Evolutionary conservation across 495 filamentous ascomycete genomes (phyloP).

Genomic region (Podospora comata): DNA sequence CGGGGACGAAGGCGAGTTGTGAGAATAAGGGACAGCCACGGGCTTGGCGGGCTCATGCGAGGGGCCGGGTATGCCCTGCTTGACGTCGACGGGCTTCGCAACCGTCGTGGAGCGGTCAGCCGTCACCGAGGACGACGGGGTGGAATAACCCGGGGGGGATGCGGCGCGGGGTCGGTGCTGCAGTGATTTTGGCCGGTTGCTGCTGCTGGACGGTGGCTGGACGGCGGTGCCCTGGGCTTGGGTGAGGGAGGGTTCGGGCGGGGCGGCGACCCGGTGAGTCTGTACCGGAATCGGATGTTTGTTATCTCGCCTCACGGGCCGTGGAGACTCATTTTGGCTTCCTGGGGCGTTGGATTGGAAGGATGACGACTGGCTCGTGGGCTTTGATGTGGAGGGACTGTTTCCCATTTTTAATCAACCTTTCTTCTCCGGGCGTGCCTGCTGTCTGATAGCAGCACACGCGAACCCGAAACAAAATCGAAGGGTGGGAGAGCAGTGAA

Average conservation of each 20-base stretch:
- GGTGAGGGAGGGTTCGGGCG: conserved; percentile 52
- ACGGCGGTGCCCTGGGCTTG: conserved; percentile 49
- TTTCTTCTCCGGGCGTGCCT: conserved; percentile 8
- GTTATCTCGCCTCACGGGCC: conserved; percentile 33
- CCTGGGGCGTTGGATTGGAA: conserved; percentile 20
- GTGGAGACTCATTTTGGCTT: conserved; percentile 26
- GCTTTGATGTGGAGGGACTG: conserved; percentile 35
- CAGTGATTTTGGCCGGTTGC: conserved; percentile 40
- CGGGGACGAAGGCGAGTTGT: conserved; percentile 31
- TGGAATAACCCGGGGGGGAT: conserved; percentile 33
- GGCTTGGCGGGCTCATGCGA: conserved; percentile 41
- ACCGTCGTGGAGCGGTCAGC: conserved; percentile 29
- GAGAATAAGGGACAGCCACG: conserved; percentile 49
- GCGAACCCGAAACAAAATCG: not conserved
- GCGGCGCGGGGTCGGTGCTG: conserved; percentile 36
- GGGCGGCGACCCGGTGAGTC: conserved; percentile 45
- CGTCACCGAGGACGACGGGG: conserved; percentile 34
- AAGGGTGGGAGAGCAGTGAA: not conserved
- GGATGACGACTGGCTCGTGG: conserved; percentile 25
- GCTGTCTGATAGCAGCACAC: conserved; percentile 16
- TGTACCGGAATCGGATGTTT: conserved; percentile 34
- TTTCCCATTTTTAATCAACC: conserved; percentile 35
- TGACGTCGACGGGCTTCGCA: conserved; percentile 39
- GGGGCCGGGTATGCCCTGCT: conserved; percentile 19
- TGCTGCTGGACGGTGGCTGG: conserved; percentile 35